phyloP scores from a whole-genome alignment of 805 yeast species.

The Candida nemodendra region DNA sequence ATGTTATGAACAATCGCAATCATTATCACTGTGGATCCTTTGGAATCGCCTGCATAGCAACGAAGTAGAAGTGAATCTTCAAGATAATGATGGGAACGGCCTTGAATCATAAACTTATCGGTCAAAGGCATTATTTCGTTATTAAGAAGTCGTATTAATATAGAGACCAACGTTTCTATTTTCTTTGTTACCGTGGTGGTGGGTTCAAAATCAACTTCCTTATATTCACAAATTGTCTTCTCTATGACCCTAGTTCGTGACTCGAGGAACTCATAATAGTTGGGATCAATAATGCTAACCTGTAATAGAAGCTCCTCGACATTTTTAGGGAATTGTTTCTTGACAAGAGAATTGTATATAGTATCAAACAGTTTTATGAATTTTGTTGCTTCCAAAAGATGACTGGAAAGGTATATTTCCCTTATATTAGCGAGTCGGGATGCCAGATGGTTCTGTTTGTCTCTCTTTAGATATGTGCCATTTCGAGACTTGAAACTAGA shows the following conservation, averaged over 20 bases:
- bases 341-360: background rate
- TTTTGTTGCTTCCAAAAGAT: slow-evolving; percentile 17
- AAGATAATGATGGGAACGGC: background rate
- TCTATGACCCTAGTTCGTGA: slow-evolving; percentile 10
- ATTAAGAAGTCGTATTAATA: slow-evolving; percentile 4
- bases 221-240: slow-evolving; percentile 3
- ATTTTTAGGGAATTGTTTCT: slow-evolving; percentile 5
- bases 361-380: slow-evolving; percentile 7
- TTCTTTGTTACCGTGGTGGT: background rate
- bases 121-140: slow-evolving; percentile 8
- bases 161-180: slow-evolving; percentile 2
- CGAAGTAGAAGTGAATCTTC: slow-evolving; percentile 10
- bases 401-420: slow-evolving; percentile 19
- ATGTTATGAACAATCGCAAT: slow-evolving; percentile 8
- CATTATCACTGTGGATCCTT: slow-evolving; percentile 4
- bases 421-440: slow-evolving; percentile 12
- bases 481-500: background rate
- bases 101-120: slow-evolving; percentile 1
- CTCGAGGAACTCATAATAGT: slow-evolving; percentile 21
- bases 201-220: slow-evolving; percentile 5
- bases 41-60: slow-evolving; percentile 13
- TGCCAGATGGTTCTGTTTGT: slow-evolving; percentile 3
- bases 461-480: background rate
- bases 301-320: slow-evolving; percentile 16
- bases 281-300: slow-evolving; percentile 22